These are phyloP conservation scores for Rhytidiadelphus loreus DNA, from an alignment of 225 moss, liverwort and hornwort species.

Conservation along the genomic window DNA sequence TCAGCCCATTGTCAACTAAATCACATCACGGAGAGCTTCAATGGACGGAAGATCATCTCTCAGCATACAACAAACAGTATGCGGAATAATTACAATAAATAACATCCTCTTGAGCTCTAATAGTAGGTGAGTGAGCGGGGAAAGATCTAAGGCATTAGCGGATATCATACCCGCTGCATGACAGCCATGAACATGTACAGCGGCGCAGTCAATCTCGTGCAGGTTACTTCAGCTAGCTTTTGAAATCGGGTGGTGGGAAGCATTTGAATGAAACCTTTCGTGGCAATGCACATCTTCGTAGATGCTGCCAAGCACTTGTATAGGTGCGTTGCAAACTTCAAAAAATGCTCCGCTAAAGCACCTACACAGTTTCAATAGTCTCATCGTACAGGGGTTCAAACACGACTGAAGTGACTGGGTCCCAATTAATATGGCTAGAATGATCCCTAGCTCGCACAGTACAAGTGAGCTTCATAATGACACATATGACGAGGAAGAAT, in stretches of 20 bases:
- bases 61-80: background rate
- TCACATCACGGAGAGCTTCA: background rate
- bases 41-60: background rate
- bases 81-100: background rate
- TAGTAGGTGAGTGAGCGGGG: background rate
- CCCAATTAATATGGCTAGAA: background rate
- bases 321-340: slow-evolving; percentile 59
- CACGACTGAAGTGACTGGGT: background rate
- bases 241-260: slow-evolving; percentile 58
- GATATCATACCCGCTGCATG: slow-evolving; percentile 50
- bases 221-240: slow-evolving; percentile 70
- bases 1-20: background rate
- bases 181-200: slow-evolving; percentile 73
- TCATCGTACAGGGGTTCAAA: background rate
- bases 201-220: slow-evolving; percentile 72
- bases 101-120: background rate
- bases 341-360: slow-evolving; percentile 53
- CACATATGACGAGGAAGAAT: background rate
- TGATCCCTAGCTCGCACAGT: background rate
- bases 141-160: background rate
- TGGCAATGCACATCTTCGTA: slow-evolving; percentile 75
- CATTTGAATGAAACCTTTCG: slow-evolving; percentile 64
- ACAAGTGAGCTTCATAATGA: background rate
- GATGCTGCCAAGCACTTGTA: slow-evolving; percentile 75
- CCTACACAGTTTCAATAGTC: slow-evolving; percentile 23